Conservation (phyloP, 495 filamentous ascomycete genomes). For the Niebla homalea region DNA sequence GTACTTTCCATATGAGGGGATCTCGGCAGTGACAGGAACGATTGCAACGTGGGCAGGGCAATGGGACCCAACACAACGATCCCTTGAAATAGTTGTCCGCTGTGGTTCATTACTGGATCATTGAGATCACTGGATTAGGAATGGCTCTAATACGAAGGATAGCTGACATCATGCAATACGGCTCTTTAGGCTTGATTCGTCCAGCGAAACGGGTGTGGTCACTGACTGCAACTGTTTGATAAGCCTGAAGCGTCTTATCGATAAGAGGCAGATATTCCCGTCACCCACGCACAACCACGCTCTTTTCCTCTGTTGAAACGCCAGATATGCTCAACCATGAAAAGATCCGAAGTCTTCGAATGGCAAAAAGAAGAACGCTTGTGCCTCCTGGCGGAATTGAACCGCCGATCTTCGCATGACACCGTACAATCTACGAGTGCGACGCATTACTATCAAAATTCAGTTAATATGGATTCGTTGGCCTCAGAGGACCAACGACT, state of each 20-base stretch:
- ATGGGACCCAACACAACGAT: neutral
- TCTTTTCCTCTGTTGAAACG: neutral
- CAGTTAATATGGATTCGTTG: too few species aligned
- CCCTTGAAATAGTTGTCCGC: neutral
- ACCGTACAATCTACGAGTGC: constrained; percentile 1
- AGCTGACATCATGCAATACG: neutral
- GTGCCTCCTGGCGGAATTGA: constrained; percentile 3
- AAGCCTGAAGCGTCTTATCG: too few species aligned
- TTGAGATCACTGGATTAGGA: neutral
- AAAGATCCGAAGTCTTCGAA: neutral
- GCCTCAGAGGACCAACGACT: too few species aligned
- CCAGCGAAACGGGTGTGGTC: neutral
- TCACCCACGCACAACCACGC: neutral
- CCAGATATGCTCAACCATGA: neutral
- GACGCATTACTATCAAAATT: constrained; percentile 7
- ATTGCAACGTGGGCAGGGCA: neutral
- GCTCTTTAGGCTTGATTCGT: neutral
- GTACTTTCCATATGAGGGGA: neutral
- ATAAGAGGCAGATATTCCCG: too few species aligned
- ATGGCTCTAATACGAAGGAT: neutral
- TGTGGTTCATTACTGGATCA: neutral
- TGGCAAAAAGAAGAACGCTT: neutral
- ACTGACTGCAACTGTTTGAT: too few species aligned
- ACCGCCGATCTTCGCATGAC: constrained; percentile 5
- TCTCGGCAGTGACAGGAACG: neutral